A percentile compares a stretch with the other conserved stretches of the same genome.
These are phyloP conservation scores for Ceraceosorus bombacis DNA, from an alignment of 1,284 basidiomycete genomes.

Conservation along the genomic window DNA sequence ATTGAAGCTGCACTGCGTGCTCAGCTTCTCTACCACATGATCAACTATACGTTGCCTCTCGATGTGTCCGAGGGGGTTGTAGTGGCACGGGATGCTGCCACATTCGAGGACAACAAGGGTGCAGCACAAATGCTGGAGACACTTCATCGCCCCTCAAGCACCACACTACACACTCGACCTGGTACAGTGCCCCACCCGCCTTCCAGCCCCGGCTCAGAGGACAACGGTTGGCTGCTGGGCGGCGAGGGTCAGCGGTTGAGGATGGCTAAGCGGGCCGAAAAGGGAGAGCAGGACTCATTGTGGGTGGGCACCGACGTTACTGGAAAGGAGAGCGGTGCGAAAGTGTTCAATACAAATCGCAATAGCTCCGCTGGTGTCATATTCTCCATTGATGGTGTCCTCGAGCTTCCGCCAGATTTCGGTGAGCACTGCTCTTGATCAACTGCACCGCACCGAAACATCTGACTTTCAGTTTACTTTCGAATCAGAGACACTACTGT, in stretches of 20 bases:
- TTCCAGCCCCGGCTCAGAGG: slow-evolving; percentile 28
- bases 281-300: slow-evolving; percentile 30
- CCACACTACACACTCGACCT: slow-evolving; percentile 61
- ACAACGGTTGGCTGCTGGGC: slow-evolving; percentile 63
- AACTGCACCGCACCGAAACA: not conserved
- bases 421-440: slow-evolving; percentile 52
- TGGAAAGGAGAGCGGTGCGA: slow-evolving; percentile 59
- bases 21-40: slow-evolving; percentile 85
- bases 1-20: slow-evolving; percentile 75
- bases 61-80: not conserved
- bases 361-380: slow-evolving; percentile 69
- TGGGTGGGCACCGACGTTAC: slow-evolving; percentile 62
- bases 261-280: slow-evolving; percentile 52
- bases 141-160: slow-evolving; percentile 63
- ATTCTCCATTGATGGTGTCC: slow-evolving; percentile 65
- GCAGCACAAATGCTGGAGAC: slow-evolving; percentile 35
- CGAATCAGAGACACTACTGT: slow-evolving; percentile 25
- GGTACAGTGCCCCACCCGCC: slow-evolving; percentile 40
- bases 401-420: slow-evolving; percentile 68
- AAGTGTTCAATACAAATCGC: slow-evolving; percentile 50
- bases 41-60: slow-evolving; percentile 67
- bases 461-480: not conserved
- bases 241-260: slow-evolving; percentile 74
- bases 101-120: slow-evolving; percentile 57
- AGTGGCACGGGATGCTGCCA: slow-evolving; percentile 52